Conservation (phyloP, 1,284 basidiomycete species). For the Mycosarcoma maydis region DNA sequence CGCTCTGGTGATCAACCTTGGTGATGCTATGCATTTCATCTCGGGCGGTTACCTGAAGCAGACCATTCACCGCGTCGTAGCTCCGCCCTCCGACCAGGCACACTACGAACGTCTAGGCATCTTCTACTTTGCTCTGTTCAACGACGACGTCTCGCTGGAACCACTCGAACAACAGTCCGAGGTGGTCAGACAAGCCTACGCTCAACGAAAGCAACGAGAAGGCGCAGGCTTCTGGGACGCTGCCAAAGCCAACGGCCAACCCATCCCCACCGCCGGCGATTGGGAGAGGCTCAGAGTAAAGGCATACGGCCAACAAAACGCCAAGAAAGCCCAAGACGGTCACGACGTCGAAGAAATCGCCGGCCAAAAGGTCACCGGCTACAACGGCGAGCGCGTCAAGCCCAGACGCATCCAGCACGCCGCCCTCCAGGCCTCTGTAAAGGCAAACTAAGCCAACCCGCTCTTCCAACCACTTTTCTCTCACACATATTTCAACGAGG, state of each 20-base stretch:
- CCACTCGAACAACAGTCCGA: conserved; percentile 62
- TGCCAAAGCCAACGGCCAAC: conserved; percentile 31
- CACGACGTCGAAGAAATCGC: conserved; percentile 63
- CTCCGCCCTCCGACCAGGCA: conserved; percentile 68
- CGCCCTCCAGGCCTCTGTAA: conserved; percentile 7
- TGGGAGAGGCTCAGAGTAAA: conserved; percentile 64
- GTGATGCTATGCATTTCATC: conserved; percentile 64
- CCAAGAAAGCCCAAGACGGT: conserved; percentile 61
- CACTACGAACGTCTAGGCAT: conserved; percentile 67
- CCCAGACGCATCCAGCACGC: conserved; percentile 3
- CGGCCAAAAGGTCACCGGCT: conserved; percentile 54
- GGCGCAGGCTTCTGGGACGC: conserved; percentile 55
- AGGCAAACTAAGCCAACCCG: conserved; percentile 13
- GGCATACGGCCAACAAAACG: conserved; percentile 61
- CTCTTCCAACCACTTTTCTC: too few species aligned
- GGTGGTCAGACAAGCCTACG: conserved; percentile 57
- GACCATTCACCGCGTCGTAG: conserved; percentile 68
- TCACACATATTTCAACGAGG: too few species aligned
- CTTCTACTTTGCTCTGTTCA: conserved; percentile 68
- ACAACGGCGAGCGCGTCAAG: conserved; percentile 48
- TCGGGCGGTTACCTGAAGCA: conserved; percentile 65
- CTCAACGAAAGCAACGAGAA: conserved; percentile 1
- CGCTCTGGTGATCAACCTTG: conserved; percentile 64
- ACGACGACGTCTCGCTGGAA: conserved; percentile 65
- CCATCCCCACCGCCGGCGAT: conserved; percentile 59